A percentile compares a stretch with the other conserved stretches of the same genome.
Evolutionary conservation across 2,329 filamentous ascomycete genomes (phyloP).

Genomic region (Helicocarpus griseus): DNA sequence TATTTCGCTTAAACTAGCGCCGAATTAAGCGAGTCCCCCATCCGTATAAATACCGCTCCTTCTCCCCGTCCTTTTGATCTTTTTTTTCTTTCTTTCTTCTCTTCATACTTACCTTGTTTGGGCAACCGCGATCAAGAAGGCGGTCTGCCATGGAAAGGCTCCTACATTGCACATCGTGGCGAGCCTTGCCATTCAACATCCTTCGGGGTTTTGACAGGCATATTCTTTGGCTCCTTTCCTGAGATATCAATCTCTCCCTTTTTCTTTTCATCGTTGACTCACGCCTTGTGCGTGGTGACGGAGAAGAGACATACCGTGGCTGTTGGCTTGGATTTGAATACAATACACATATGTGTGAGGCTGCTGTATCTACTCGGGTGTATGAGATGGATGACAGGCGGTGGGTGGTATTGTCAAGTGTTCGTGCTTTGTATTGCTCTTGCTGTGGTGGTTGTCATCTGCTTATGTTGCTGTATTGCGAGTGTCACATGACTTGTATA

Average conservation of each 20-base stretch:
- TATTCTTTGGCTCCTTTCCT: conserved; percentile 41
- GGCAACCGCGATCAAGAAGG: conserved; percentile 39
- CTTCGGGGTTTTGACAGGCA: conserved; percentile 40
- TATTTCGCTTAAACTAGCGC: conserved; percentile 26
- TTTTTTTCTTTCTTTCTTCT: conserved; percentile 34
- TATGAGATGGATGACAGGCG: no score
- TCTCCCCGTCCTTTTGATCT: conserved; percentile 12
- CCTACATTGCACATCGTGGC: conserved; percentile 51
- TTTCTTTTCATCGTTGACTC: conserved; percentile 34
- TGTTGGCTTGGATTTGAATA: neutral
- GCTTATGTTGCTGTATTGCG: neutral
- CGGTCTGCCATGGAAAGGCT: conserved; percentile 37
- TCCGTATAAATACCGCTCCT: conserved; percentile 22
- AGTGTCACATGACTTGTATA: neutral
- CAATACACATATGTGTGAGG: no score
- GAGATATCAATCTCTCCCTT: conserved; percentile 11
- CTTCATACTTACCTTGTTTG: conserved; percentile 45
- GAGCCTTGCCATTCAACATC: conserved; percentile 40
- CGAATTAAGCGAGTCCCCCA: neutral
- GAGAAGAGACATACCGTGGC: conserved; percentile 21
- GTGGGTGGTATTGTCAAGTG: neutral
- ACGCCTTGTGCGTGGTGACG: conserved; percentile 26
- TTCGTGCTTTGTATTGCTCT: neutral
- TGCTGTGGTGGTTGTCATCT: neutral
- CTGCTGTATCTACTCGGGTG: no score